phyloP scores from a whole-genome alignment of 176 grass and related monocot genomes.

The Rhynchospora tenuis region DNA sequence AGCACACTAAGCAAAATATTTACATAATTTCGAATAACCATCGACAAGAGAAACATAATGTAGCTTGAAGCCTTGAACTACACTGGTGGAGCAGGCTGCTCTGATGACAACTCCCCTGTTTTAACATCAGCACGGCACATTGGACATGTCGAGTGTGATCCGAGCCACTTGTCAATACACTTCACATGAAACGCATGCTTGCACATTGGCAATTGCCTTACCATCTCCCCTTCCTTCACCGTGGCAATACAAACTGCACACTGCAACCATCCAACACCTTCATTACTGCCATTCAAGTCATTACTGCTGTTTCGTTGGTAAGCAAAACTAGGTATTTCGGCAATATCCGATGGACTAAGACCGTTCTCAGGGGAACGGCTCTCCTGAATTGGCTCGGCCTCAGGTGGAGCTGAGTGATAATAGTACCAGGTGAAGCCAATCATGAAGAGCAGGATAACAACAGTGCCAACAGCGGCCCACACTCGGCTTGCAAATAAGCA shows the following conservation, averaged over 20 bases:
- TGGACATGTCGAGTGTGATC: constrained; percentile 55
- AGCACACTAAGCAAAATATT: neutral
- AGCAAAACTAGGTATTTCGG: neutral
- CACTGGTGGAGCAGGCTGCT: constrained; percentile 13
- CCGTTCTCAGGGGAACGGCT: neutral
- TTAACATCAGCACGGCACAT: constrained; percentile 45
- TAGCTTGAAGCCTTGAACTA: neutral
- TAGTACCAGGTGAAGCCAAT: constrained; percentile 23
- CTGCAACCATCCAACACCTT: constrained; percentile 43
- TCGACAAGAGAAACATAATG: neutral
- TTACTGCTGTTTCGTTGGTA: neutral
- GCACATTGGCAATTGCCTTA: constrained; percentile 55
- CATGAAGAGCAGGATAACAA: neutral
- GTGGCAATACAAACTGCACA: constrained; percentile 58
- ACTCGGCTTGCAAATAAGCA: constrained; percentile 19
- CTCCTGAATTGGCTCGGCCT: neutral
- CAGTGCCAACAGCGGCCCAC: constrained; percentile 27
- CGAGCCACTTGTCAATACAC: constrained; percentile 67
- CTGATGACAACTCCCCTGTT: neutral
- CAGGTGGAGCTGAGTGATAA: neutral
- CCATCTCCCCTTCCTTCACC: constrained; percentile 53
- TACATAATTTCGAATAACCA: neutral
- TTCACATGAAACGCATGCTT: constrained; percentile 58
- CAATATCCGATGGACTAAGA: neutral
- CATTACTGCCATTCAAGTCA: constrained; percentile 10